Evolutionary conservation across 768 basidiomycete species (phyloP).

Genomic region (Lactarius deliciosus): DNA sequence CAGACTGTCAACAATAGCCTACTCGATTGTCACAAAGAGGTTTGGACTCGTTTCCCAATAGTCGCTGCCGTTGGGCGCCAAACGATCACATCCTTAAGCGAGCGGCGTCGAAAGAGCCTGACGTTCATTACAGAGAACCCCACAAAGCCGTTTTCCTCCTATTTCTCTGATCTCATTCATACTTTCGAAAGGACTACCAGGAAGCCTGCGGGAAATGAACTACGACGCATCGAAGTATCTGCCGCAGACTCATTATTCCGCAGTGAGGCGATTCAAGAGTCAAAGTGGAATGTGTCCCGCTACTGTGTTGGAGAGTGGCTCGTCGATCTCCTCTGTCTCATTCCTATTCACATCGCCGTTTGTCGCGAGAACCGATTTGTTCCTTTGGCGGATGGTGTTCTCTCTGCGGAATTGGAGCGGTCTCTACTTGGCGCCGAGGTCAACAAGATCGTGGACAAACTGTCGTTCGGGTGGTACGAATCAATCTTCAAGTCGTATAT

Average conservation of each 20-base stretch:
- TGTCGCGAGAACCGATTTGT: constrained; percentile 59
- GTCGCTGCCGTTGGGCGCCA: neutral
- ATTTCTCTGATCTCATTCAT: constrained; percentile 47
- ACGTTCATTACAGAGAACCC: constrained; percentile 46
- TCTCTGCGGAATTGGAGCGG: constrained; percentile 48
- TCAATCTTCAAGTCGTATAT: constrained; percentile 61
- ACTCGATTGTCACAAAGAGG: neutral
- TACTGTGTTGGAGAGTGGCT: constrained; percentile 55
- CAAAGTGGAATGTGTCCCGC: constrained; percentile 15
- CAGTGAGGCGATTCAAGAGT: neutral
- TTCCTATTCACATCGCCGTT: constrained; percentile 41
- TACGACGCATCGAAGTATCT: constrained; percentile 42
- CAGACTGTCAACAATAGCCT: constrained; percentile 41
- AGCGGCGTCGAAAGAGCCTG: constrained; percentile 39
- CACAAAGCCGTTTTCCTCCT: constrained; percentile 38
- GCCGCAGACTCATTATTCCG: constrained; percentile 34
- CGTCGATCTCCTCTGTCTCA: constrained; percentile 50
- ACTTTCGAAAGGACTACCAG: constrained; percentile 48
- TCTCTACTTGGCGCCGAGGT: constrained; percentile 59
- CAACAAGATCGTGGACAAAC: constrained; percentile 50
- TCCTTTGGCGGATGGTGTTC: constrained; percentile 57
- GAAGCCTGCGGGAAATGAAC: constrained; percentile 49
- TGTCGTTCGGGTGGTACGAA: constrained; percentile 65
- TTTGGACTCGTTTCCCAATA: neutral
- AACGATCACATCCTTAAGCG: constrained; percentile 15